phyloP scores from a whole-genome alignment of 371 early-diverging fungal species.

The Mortierella sp. region DNA sequence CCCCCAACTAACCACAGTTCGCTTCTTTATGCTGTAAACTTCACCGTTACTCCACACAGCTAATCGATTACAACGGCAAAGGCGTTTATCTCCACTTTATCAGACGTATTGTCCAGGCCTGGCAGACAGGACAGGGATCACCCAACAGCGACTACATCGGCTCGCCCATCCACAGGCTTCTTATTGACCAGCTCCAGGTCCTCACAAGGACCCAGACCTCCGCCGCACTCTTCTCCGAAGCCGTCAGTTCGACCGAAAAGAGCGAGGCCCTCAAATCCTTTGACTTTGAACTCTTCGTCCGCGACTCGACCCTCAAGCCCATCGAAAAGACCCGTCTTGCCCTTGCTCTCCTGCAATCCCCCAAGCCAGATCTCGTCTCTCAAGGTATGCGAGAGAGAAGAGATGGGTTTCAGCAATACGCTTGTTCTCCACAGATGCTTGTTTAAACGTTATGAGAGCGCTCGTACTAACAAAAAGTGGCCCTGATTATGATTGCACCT shows the following conservation, averaged over 20 bases:
- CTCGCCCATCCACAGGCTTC: conserved; percentile 61
- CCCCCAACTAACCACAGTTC: not conserved
- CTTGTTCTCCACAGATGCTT: not conserved
- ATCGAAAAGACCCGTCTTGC: conserved; percentile 63
- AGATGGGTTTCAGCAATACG: not conserved
- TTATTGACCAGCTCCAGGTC: conserved; percentile 63
- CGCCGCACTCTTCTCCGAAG: conserved; percentile 63
- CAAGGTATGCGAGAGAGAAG: conserved; percentile 60
- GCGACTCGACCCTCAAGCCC: conserved; percentile 59
- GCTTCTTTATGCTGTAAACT: not conserved
- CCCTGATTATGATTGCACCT: not conserved
- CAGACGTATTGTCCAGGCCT: conserved; percentile 62
- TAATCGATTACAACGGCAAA: conserved; percentile 71
- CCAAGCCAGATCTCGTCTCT: conserved; percentile 56
- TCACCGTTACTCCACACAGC: conserved; percentile 44
- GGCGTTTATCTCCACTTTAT: conserved; percentile 69
- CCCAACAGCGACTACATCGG: conserved; percentile 39
- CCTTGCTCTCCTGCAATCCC: conserved; percentile 61
- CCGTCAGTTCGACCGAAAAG: conserved; percentile 61
- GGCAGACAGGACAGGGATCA: conserved; percentile 55
- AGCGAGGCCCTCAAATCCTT: conserved; percentile 60
- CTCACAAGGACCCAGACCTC: conserved; percentile 57
- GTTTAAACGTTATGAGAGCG: not conserved
- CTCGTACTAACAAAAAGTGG: not conserved
- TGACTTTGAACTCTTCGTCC: conserved; percentile 63